Evolutionary conservation across 1,284 basidiomycete genomes (phyloP).

Genomic region (Trichosporon ovoides): DNA sequence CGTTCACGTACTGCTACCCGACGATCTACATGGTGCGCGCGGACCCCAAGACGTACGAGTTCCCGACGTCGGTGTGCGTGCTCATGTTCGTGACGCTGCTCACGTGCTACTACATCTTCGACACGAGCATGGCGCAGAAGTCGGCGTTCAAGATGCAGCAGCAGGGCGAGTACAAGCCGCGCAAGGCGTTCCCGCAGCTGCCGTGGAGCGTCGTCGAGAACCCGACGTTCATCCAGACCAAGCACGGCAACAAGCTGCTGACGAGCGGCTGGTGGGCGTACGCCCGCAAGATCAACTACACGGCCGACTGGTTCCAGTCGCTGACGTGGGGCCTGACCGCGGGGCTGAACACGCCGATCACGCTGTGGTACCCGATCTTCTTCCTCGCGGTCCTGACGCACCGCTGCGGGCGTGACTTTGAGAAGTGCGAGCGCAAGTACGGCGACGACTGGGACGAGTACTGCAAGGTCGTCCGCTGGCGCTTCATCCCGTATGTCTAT

Average conservation of each 20-base stretch:
- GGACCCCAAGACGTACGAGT: conserved; percentile 78
- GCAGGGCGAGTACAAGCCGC: conserved; percentile 77
- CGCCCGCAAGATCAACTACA: conserved; percentile 63
- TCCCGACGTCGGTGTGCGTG: conserved; percentile 58
- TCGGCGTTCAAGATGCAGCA: conserved; percentile 96
- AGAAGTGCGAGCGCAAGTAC: conserved; percentile 88
- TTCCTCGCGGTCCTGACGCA: conserved; percentile 85
- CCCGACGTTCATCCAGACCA: conserved; percentile 87
- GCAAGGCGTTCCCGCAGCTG: conserved; percentile 89
- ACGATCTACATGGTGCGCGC: conserved; percentile 98
- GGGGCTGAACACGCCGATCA: conserved; percentile 77
- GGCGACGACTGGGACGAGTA: conserved; percentile 92
- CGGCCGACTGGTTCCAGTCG: conserved; percentile 59
- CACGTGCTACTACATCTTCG: conserved; percentile 83
- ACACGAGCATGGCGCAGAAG: conserved; percentile 93
- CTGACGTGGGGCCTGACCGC: conserved; percentile 86
- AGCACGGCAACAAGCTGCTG: conserved; percentile 64
- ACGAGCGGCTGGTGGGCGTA: conserved; percentile 60
- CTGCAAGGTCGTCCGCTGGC: conserved; percentile 74
- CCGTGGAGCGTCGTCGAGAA: conserved; percentile 81
- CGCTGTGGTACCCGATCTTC: conserved; percentile 92
- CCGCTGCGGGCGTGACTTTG: conserved; percentile 83
- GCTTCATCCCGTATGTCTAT: conserved; percentile 69
- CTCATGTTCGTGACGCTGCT: conserved; percentile 58
- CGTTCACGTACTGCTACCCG: conserved; percentile 84